Evolutionary conservation across 495 filamentous ascomycete genomes (phyloP), one percentile per base, ranked within the genome.

Genomic region (Lophium mytilinum): DNA sequence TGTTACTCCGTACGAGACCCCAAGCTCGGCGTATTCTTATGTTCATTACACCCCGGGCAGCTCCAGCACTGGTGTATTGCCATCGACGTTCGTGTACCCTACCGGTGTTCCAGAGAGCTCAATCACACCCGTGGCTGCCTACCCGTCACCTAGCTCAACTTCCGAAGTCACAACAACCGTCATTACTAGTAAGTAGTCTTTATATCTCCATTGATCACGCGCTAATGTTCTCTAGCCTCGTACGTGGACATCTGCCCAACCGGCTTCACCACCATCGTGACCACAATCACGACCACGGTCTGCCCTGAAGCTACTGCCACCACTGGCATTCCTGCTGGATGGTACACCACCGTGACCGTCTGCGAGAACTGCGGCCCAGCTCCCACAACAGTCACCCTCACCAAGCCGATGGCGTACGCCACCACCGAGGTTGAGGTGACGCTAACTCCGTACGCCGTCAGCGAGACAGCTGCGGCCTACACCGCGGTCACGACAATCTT

Each of bases 241-340:
- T 62, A 62, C 30, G 54, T 62, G 9, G 59, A 62, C 19, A 55
- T 62, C 21, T 62, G 59, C 59, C 30, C 55, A 35, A 57, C 59
- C 10, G 59, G 59, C 1, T 40, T 54, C 24, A 58, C 50, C 0
- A 62, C 54, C 21, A 15, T 57, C 15, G 39, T 43, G 6, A 50
- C 55, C 17, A 62, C 59, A 9, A 57, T 58, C 8, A 57, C 55
- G 4, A 50, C 50, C 19, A 57, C 54, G 1, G 42, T 58, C 9
- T 61, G 53, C 49, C 21, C 19, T 34, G 52, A 46, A n/a, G 34
- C 50, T 3, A 58, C 48, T 11, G 19, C 54, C 9, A 57, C 9
- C 14, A 50, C 18, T 14, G 48, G 30, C 5, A 49, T 57, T 12
- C 59, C 53, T 12, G 40, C 56, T 35, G 59, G 59, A 15, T 62